These are phyloP conservation scores for Suhomyces chickasaworum DNA, from an alignment of 1,139 yeast genomes.

Conservation along the genomic window DNA sequence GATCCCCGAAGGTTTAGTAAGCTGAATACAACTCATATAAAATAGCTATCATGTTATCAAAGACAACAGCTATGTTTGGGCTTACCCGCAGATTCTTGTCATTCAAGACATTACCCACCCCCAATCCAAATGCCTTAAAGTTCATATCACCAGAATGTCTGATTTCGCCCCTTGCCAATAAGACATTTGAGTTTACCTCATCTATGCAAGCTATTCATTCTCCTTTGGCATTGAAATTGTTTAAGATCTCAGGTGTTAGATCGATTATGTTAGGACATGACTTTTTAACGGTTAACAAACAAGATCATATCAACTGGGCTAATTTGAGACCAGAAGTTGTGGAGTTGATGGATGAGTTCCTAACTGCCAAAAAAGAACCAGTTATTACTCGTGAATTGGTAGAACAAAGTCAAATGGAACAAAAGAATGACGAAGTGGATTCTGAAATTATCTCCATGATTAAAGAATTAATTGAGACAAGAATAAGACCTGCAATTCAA, in stretches of 20 bases:
- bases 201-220: slow-evolving; percentile 74
- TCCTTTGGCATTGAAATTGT: slow-evolving; percentile 78
- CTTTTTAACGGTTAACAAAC: slow-evolving; percentile 50
- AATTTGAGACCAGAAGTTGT: slow-evolving; percentile 48
- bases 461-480: slow-evolving; percentile 59
- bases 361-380: slow-evolving; percentile 43
- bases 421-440: slow-evolving; percentile 44
- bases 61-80: slow-evolving; percentile 2
- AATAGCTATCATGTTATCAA: slow-evolving; percentile 2
- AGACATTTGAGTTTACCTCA: slow-evolving; percentile 64
- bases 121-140: slow-evolving; percentile 90
- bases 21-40: neutral
- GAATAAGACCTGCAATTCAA: slow-evolving; percentile 66
- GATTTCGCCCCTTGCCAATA: slow-evolving; percentile 66
- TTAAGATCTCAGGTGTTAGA: slow-evolving; percentile 81
- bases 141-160: slow-evolving; percentile 54
- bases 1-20: slow-evolving; percentile 15
- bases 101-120: slow-evolving; percentile 62
- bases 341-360: slow-evolving; percentile 41
- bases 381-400: slow-evolving; percentile 53
- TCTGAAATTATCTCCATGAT: slow-evolving; percentile 58
- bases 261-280: slow-evolving; percentile 85
- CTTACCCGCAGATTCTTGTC: slow-evolving; percentile 29
- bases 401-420: slow-evolving; percentile 41
- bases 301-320: slow-evolving; percentile 51